These are phyloP conservation scores for Hypoxylon sp. DNA, from an alignment of 2,329 filamentous ascomycete species.

Conservation along the genomic window DNA sequence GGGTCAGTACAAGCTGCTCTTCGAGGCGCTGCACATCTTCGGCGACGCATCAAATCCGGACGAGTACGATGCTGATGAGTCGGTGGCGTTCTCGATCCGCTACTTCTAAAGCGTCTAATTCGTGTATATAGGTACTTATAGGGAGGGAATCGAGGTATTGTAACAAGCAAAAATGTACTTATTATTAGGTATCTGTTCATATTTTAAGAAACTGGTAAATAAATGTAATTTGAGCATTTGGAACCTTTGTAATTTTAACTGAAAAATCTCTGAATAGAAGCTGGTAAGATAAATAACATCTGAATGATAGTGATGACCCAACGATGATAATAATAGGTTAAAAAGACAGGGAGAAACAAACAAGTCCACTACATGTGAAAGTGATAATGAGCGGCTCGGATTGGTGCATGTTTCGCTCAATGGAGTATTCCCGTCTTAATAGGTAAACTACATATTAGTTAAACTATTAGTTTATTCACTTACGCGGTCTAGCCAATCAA, in stretches of 20 bases:
- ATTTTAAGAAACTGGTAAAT: conserved; percentile 1
- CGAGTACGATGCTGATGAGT: conserved; percentile 65
- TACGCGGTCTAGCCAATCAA: conserved; percentile 32
- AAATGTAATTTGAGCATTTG: conserved; percentile 7
- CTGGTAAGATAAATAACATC: too few species aligned
- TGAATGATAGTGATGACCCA: too few species aligned
- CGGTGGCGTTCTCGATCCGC: conserved; percentile 61
- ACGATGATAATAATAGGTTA: background rate
- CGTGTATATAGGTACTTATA: conserved; percentile 23
- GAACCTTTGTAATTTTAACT: background rate
- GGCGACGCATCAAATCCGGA: conserved; percentile 61
- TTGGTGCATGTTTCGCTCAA: conserved; percentile 27
- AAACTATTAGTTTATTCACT: conserved; percentile 5
- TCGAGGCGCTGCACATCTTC: conserved; percentile 67
- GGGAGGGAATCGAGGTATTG: background rate
- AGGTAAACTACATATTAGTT: background rate
- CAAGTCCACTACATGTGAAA: too few species aligned
- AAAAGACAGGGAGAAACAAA: background rate
- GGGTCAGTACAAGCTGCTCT: conserved; percentile 65
- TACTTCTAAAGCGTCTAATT: conserved; percentile 54
- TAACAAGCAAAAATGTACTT: conserved; percentile 10
- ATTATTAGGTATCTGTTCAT: conserved; percentile 1
- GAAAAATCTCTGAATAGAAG: too few species aligned
- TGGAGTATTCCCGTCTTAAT: conserved; percentile 28
- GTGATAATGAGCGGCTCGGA: background rate